Percentiles rank a stretch among this genome's conserved stretches.
These are phyloP conservation scores for Ogataea corticis DNA, from an alignment of 805 yeast genomes.

Conservation along the genomic window DNA sequence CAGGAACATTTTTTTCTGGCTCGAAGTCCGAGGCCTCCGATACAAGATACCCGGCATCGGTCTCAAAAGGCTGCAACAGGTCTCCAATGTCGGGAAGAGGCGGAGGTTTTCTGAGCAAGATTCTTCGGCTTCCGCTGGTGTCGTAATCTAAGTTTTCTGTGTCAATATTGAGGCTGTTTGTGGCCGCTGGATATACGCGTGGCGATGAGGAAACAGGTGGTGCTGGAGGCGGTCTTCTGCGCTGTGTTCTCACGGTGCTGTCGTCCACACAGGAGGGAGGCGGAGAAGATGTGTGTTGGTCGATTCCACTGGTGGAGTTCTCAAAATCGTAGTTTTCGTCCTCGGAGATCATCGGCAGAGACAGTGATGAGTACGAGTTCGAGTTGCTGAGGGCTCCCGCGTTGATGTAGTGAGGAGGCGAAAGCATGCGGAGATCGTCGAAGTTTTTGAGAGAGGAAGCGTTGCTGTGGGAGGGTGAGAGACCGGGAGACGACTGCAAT, in stretches of 20 bases:
- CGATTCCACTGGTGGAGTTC: too few relatives aligned
- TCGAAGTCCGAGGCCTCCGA: slow-evolving; percentile 12
- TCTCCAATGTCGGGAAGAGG: slow-evolving; percentile 4
- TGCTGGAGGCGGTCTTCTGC: slow-evolving; percentile 23
- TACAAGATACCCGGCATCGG: slow-evolving; percentile 2
- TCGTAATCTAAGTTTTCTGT: slow-evolving; percentile 4
- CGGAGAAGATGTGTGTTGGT: background rate
- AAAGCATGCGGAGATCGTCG: slow-evolving; percentile 8
- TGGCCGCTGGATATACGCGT: background rate
- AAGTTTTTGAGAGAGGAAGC: slow-evolving; percentile 7
- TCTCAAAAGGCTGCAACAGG: slow-evolving; percentile 1
- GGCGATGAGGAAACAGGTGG: background rate
- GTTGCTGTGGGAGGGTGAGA: slow-evolving; percentile 11
- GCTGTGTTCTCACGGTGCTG: background rate
- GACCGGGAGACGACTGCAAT: slow-evolving; percentile 10
- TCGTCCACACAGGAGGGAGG: background rate
- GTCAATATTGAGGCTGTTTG: slow-evolving; percentile 1
- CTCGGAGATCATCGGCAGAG: slow-evolving; percentile 24
- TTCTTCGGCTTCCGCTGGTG: background rate
- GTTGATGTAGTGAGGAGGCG: slow-evolving; percentile 8
- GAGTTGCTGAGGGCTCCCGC: slow-evolving; percentile 11
- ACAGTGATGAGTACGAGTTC: slow-evolving; percentile 21
- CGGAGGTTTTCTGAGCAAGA: slow-evolving; percentile 14
- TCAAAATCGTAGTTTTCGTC: slow-evolving; percentile 12
- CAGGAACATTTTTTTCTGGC: background rate